Evolutionary conservation across 805 yeast species (phyloP).

Genomic region (Metschnikowia amazonensis): DNA sequence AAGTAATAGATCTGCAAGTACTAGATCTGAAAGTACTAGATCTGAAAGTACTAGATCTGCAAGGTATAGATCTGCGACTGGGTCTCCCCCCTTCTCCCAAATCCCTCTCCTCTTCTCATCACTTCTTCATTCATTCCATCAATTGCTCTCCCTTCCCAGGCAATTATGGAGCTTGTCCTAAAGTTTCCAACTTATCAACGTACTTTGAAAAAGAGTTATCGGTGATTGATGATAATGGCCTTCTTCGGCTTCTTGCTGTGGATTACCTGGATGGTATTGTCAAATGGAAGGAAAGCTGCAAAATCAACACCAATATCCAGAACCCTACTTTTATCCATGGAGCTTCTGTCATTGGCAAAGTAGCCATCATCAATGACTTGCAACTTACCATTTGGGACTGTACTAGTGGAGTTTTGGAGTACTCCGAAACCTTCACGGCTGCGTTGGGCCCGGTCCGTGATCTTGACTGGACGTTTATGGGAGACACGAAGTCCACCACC

Average conservation of each 20-base stretch:
- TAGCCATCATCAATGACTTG: conserved; percentile 67
- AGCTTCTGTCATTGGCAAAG: conserved; percentile 62
- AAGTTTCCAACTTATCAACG: conserved; percentile 64
- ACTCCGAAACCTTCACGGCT: conserved; percentile 40
- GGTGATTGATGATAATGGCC: conserved; percentile 45
- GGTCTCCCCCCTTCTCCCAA: too few relatives aligned
- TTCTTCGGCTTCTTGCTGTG: conserved; percentile 21
- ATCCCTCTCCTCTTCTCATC: conserved; percentile 8
- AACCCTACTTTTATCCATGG: conserved; percentile 59
- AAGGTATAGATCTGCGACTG: too few relatives aligned
- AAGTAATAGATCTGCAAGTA: neutral
- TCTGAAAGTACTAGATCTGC: too few relatives aligned
- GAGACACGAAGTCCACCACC: conserved; percentile 37
- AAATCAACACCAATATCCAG: conserved; percentile 52
- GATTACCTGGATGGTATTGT: conserved; percentile 25
- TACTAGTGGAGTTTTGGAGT: conserved; percentile 62
- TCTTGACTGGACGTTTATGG: conserved; percentile 80
- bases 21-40: too few relatives aligned
- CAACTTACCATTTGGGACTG: conserved; percentile 78
- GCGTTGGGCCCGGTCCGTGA: conserved; percentile 49
- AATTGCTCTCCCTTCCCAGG: conserved; percentile 29
- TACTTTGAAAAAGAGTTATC: conserved; percentile 40
- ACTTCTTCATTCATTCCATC: too few relatives aligned
- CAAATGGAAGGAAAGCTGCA: conserved; percentile 50
- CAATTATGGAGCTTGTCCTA: conserved; percentile 31